These are phyloP conservation scores for Phytophthora pseudosyringae DNA, from an alignment of 352 stramenopile species.

Conservation along the genomic window DNA sequence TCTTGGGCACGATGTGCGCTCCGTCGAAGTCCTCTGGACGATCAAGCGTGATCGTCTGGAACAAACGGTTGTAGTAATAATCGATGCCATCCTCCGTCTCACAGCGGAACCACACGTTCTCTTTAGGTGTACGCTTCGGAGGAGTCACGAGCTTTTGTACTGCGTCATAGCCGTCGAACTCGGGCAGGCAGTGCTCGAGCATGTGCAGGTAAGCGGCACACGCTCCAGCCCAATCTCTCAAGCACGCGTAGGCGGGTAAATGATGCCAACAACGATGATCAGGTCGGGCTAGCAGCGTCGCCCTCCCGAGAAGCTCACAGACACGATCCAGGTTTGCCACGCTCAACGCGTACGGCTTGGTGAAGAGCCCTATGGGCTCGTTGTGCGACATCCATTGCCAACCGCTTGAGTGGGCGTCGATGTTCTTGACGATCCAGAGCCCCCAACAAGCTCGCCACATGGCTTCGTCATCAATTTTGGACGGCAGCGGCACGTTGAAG, in stretches of 20 bases:
- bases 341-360: slow-evolving; percentile 70
- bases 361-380: slow-evolving; percentile 71
- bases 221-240: slow-evolving; percentile 56
- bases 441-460: slow-evolving; percentile 61
- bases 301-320: slow-evolving; percentile 33
- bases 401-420: slow-evolving; percentile 62
- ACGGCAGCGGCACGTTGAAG: slow-evolving; percentile 47
- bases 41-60: slow-evolving; percentile 51
- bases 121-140: slow-evolving; percentile 53
- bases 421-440: slow-evolving; percentile 82
- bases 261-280: slow-evolving; percentile 59
- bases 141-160: slow-evolving; percentile 54
- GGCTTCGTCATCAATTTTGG: slow-evolving; percentile 31
- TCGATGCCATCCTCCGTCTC: slow-evolving; percentile 50
- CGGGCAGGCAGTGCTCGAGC: slow-evolving; percentile 51
- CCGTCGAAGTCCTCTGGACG: slow-evolving; percentile 66
- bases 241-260: slow-evolving; percentile 56
- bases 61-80: slow-evolving; percentile 74
- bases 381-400: slow-evolving; percentile 76
- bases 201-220: slow-evolving; percentile 68
- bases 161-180: slow-evolving; percentile 48
- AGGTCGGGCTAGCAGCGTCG: slow-evolving; percentile 21
- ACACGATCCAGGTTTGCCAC: slow-evolving; percentile 45
- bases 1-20: slow-evolving; percentile 25
- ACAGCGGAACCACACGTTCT: slow-evolving; percentile 70